Evolutionary conservation across 768 basidiomycete genomes (phyloP), one percentile per base, ranked within the genome.

Genomic region (Tremella fuciformis): DNA sequence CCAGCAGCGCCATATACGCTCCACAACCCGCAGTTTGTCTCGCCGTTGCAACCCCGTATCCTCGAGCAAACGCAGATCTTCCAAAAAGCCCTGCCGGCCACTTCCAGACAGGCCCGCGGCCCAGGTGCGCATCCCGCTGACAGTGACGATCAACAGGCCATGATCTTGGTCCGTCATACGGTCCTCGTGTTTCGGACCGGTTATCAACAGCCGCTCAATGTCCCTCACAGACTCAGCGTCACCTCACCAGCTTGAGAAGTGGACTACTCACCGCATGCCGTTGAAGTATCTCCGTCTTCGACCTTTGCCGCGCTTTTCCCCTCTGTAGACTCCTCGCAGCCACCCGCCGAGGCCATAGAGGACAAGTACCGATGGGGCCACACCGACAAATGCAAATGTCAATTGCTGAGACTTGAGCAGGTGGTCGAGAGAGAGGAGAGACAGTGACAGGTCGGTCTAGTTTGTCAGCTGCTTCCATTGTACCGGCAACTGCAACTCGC

Each of bases 351-450:
- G 58, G 1, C 86, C 80, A 65, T 92, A 93, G 2, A 92, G 83
- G 34, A 98, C 79, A 3, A 86, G 83, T 50, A 97, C 78, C 0
- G 88, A 86, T 8, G 94, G 94, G 0, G 94, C 92, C 15, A 98
- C 87, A 64, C 93, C 93, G 59, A 97, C 91, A 69, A 97, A 97
- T 4, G 89, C 94, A 68, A 99, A 99, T 1, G 91, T 96, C 44
- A 96, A 80, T 72, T 94, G 90, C 77, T 96, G 92, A 1, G 90
- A 93, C 65, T 87, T 90, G 63, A 98, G 85, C 55, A 98, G 80
- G 70, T 88, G 91, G 76, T 97, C 94, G 64, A 98, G 92, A 6
- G 93, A 93, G 8, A 85, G 80, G 41, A 97, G 80, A 0, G 92
- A 87, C 76, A 93, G 85, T 62, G 93, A 89, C 53, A 96, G 85